These are phyloP conservation scores for Schwanniomyces pseudopolymorphus DNA, from an alignment of 805 yeast species.

Conservation along the genomic window DNA sequence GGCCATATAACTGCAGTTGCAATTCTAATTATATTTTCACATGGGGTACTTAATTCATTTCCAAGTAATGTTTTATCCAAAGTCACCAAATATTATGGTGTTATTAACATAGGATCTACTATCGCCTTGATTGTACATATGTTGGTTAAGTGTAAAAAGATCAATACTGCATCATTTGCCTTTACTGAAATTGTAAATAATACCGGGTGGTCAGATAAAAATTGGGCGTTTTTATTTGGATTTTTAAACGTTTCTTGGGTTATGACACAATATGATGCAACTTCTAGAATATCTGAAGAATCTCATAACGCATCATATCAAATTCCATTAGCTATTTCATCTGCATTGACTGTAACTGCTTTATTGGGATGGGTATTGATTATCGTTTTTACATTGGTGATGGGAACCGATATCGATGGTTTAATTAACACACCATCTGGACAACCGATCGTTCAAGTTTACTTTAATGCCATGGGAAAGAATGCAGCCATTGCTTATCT, in stretches of 20 bases:
- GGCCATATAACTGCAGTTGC: constrained; percentile 3
- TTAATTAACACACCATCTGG: not conserved
- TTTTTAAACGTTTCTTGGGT: constrained; percentile 2
- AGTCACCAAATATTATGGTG: not conserved
- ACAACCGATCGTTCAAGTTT: constrained; percentile 2
- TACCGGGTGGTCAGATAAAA: not conserved
- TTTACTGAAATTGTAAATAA: constrained; percentile 1
- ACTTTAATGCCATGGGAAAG: not conserved
- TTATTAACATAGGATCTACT: constrained; percentile 1
- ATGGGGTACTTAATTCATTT: not conserved
- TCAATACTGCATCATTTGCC: not conserved
- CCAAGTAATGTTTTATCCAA: not conserved
- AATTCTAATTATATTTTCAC: not conserved
- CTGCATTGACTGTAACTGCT: constrained; percentile 1
- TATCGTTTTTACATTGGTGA: not conserved
- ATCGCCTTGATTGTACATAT: not conserved
- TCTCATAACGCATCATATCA: constrained; percentile 1
- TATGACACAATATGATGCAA: constrained; percentile 1
- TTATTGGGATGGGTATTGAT: constrained; percentile 1
- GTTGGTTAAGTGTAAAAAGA: not conserved
- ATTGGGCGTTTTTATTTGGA: constrained; percentile 2
- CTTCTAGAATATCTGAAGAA: constrained; percentile 2
- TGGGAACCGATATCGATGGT: not conserved
- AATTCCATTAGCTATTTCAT: not conserved
- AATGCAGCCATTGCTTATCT: constrained; percentile 1